phyloP scores from a whole-genome alignment of 2,329 filamentous ascomycete species.

The Ophiostoma populinum region DNA sequence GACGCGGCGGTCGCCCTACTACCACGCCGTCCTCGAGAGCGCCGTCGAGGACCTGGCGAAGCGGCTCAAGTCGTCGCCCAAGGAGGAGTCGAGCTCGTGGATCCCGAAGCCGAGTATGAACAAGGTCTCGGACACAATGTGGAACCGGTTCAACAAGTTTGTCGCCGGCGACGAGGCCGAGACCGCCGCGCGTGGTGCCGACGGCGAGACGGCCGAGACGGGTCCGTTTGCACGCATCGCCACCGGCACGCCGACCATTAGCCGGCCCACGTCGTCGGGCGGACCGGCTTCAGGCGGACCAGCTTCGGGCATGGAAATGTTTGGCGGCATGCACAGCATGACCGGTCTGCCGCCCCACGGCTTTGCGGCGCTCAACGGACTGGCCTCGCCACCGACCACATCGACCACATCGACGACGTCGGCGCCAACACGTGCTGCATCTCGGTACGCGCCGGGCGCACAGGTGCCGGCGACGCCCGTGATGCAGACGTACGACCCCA shows the following conservation, averaged over 20 bases:
- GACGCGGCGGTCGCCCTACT: constrained; percentile 73
- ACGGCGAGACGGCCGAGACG: constrained; percentile 37
- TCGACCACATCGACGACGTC: constrained; percentile 16
- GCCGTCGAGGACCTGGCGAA: constrained; percentile 70
- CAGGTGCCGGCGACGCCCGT: constrained; percentile 6
- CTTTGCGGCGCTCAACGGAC: constrained; percentile 18
- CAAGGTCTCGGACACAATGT: constrained; percentile 80
- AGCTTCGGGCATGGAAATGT: constrained; percentile 59
- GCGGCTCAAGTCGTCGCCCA: constrained; percentile 70
- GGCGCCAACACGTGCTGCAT: constrained; percentile 26
- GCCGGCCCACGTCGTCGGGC: constrained; percentile 51
- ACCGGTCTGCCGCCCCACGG: constrained; percentile 14
- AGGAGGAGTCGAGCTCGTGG: constrained; percentile 69
- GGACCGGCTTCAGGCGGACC: constrained; percentile 22
- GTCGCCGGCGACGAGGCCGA: constrained; percentile 80
- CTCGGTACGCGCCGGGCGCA: constrained; percentile 31
- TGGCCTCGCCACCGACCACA: background rate
- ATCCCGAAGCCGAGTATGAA: constrained; percentile 92
- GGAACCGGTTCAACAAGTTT: constrained; percentile 91
- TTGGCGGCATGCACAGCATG: constrained; percentile 31
- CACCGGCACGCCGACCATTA: constrained; percentile 58
- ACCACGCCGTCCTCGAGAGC: constrained; percentile 56
- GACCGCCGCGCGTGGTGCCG: constrained; percentile 32
- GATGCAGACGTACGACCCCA: constrained; percentile 11
- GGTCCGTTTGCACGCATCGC: constrained; percentile 74